A percentile compares a stretch with the other conserved stretches of the same genome.
These are phyloP conservation scores for Yamadazyma membranifaciens DNA, from an alignment of 1,139 yeast species.

Conservation along the genomic window DNA sequence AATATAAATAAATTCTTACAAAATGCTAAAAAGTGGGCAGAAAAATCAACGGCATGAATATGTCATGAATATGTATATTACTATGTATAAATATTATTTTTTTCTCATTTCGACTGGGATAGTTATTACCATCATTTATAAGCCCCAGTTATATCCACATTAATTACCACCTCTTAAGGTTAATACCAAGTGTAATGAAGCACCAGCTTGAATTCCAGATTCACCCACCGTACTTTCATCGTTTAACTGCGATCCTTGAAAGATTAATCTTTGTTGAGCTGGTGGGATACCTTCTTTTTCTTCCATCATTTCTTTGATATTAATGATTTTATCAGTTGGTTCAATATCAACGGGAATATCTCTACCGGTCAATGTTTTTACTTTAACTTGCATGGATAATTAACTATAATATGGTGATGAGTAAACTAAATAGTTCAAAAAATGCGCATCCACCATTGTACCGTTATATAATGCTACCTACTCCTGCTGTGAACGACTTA, in stretches of 20 bases:
- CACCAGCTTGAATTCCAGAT: slow-evolving; percentile 70
- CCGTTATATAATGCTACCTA: slow-evolving; percentile 32
- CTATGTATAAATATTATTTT: slow-evolving; percentile 1
- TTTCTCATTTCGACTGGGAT: background rate
- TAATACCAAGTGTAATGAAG: slow-evolving; percentile 82
- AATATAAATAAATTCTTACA: slow-evolving; percentile 54
- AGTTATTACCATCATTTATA: background rate
- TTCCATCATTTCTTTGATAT: slow-evolving; percentile 90
- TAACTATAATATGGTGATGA: background rate
- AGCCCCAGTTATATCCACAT: no score
- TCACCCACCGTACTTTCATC: slow-evolving; percentile 70
- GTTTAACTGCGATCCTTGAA: slow-evolving; percentile 88
- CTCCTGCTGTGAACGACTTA: slow-evolving; percentile 33
- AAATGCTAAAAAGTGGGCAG: slow-evolving; percentile 63
- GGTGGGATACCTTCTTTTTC: slow-evolving; percentile 98
- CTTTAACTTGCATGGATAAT: slow-evolving; percentile 58
- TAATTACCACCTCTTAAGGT: slow-evolving; percentile 79
- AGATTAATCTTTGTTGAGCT: slow-evolving; percentile 87
- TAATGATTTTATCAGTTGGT: slow-evolving; percentile 69
- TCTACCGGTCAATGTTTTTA: slow-evolving; percentile 78
- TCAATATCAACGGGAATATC: slow-evolving; percentile 83
- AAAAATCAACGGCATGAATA: background rate
- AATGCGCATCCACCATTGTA: slow-evolving; percentile 2
- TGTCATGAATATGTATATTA: slow-evolving; percentile 4
- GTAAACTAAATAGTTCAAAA: background rate